Percentiles rank a stretch among this genome's conserved stretches.
Evolutionary conservation across 1,284 basidiomycete species (phyloP).

Genomic region (Somion occarium): DNA sequence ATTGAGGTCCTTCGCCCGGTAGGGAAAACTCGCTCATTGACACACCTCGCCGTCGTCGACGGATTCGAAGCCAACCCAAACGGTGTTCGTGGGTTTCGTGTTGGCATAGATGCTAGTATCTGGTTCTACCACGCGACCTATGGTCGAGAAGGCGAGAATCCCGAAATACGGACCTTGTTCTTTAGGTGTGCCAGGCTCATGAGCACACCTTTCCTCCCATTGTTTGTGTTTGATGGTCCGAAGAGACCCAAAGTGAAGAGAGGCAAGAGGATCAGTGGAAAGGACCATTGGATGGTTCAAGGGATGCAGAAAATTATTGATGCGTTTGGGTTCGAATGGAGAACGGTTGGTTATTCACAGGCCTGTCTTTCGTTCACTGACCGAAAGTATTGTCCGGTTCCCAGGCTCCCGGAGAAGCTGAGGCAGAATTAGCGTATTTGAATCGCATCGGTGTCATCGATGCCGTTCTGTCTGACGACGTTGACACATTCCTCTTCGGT

Average conservation of each 20-base stretch:
- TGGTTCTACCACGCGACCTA: constrained; percentile 80
- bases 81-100: constrained; percentile 57
- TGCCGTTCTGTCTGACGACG: constrained; percentile 89
- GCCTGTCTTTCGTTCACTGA: too few species aligned
- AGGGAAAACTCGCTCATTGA: constrained; percentile 57
- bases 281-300: constrained; percentile 56
- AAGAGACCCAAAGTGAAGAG: constrained; percentile 81
- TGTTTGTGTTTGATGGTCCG: constrained; percentile 95
- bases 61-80: constrained; percentile 63
- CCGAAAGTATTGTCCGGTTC: too few species aligned
- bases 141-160: constrained; percentile 74
- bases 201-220: constrained; percentile 73
- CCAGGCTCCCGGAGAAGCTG: constrained; percentile 93
- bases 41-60: constrained; percentile 62
- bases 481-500: constrained; percentile 90
- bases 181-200: constrained; percentile 74
- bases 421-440: constrained; percentile 91
- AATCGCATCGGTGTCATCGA: constrained; percentile 82
- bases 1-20: constrained; percentile 59
- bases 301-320: constrained; percentile 81
- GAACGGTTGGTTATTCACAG: constrained; percentile 56
- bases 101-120: constrained; percentile 78
- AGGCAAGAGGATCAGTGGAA: constrained; percentile 62
- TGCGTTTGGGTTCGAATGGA: constrained; percentile 87
- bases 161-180: constrained; percentile 70